A percentile compares a stretch with the other conserved stretches of the same genome.
phyloP scores from a whole-genome alignment of 2,329 filamentous ascomycete genomes.

The Pleomassaria siparia region DNA sequence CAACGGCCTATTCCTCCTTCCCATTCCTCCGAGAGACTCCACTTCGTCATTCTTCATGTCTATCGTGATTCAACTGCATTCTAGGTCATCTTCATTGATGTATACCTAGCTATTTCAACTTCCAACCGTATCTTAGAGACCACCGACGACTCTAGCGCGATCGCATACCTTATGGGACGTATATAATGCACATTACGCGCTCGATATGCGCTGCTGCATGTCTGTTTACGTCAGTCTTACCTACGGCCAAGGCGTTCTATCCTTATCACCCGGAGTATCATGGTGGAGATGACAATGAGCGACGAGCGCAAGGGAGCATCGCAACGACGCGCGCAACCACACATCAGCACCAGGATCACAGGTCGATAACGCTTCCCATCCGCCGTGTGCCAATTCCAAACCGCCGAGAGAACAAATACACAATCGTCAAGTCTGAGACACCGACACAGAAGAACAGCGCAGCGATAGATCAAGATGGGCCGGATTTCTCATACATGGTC shows the following conservation, averaged over 20 bases:
- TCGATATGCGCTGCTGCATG: slow-evolving; percentile 27
- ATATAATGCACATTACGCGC: slow-evolving; percentile 29
- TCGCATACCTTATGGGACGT: background rate
- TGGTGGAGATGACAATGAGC: slow-evolving; percentile 4
- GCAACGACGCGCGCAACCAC: slow-evolving; percentile 59
- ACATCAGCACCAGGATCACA: slow-evolving; percentile 52
- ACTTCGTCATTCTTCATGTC: background rate
- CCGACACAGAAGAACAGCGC: slow-evolving; percentile 48
- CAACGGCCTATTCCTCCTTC: background rate
- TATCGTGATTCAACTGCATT: no score
- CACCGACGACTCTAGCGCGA: background rate
- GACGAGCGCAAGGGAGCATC: slow-evolving; percentile 6
- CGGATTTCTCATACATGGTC: slow-evolving; percentile 58
- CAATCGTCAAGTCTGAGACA: slow-evolving; percentile 39
- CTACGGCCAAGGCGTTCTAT: slow-evolving; percentile 37
- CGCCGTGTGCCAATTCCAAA: slow-evolving; percentile 27
- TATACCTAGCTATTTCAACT: slow-evolving; percentile 9
- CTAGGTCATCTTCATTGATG: slow-evolving; percentile 23
- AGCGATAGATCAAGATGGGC: slow-evolving; percentile 56
- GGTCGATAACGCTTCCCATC: slow-evolving; percentile 26
- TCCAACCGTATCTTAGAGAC: background rate
- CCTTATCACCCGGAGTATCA: slow-evolving; percentile 28
- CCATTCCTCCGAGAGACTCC: background rate
- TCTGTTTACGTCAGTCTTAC: slow-evolving; percentile 22
- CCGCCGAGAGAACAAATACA: slow-evolving; percentile 52